These are phyloP conservation scores for Clarireedia paspali DNA, from an alignment of 2,329 filamentous ascomycete species.

Conservation along the genomic window DNA sequence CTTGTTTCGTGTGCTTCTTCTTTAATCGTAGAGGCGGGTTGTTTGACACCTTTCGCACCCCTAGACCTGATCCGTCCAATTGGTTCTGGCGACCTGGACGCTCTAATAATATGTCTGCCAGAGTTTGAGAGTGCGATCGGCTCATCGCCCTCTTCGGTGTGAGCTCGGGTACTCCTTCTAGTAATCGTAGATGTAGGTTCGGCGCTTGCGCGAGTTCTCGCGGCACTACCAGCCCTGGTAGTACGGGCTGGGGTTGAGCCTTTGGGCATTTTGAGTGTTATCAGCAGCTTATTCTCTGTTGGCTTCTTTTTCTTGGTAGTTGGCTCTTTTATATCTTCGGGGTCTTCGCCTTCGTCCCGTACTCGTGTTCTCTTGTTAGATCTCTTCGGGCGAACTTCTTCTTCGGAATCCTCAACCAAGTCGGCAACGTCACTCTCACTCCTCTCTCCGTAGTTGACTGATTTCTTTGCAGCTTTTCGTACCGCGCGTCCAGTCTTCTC, in stretches of 20 bases:
- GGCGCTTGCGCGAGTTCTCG: conserved; percentile 19
- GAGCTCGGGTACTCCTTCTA: conserved; percentile 26
- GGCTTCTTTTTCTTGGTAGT: conserved; percentile 5
- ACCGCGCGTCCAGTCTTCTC: conserved; percentile 40
- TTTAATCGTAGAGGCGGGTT: conserved; percentile 27
- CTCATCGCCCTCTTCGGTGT: conserved; percentile 43
- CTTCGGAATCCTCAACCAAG: conserved; percentile 28
- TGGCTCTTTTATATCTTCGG: conserved; percentile 16
- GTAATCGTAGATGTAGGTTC: conserved; percentile 23
- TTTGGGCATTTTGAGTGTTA: conserved; percentile 25
- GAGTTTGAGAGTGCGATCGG: conserved; percentile 53
- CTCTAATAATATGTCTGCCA: conserved; percentile 47
- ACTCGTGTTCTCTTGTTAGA: conserved; percentile 23
- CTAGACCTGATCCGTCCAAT: conserved; percentile 28
- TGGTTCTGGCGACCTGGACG: conserved; percentile 48
- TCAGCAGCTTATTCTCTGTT: conserved; percentile 15
- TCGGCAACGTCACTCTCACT: conserved; percentile 32
- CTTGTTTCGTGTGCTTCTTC: conserved; percentile 29
- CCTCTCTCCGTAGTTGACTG: conserved; percentile 41
- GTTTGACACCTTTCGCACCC: conserved; percentile 27
- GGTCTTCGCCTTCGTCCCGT: conserved; percentile 22
- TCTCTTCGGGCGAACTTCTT: conserved; percentile 14
- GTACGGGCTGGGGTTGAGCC: conserved; percentile 12
- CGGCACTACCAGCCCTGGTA: conserved; percentile 26
- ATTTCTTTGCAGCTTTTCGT: conserved; percentile 40